Conservation (phyloP, 805 yeast species). For the Saccharomycopsis capsularis region DNA sequence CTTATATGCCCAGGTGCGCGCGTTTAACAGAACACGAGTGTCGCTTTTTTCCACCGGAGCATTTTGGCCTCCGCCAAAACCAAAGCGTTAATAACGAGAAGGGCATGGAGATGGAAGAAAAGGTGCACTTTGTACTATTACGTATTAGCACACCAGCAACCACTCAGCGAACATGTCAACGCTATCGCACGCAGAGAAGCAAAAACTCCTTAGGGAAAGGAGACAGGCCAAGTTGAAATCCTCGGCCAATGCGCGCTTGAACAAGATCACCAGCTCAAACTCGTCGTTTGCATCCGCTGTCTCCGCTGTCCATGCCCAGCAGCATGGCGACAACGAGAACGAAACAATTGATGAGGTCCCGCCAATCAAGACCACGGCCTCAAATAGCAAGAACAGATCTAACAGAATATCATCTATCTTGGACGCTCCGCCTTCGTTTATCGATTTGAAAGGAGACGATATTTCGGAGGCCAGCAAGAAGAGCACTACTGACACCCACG, state of each 20-base stretch:
- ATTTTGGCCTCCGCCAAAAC: no score
- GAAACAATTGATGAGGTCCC: neutral
- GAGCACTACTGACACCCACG: neutral
- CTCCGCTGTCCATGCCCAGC: neutral
- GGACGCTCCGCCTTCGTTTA: conserved; percentile 11
- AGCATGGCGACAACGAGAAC: neutral
- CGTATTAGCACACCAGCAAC: no score
- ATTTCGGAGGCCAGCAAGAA: neutral
- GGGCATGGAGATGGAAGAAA: no score
- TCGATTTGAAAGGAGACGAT: neutral
- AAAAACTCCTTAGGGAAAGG: conserved; percentile 19
- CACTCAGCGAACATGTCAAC: conserved; percentile 21
- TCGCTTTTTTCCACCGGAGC: no score
- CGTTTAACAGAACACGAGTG: no score
- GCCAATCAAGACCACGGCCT: neutral
- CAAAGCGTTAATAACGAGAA: no score
- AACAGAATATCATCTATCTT: conserved; percentile 20
- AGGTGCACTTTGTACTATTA: no score
- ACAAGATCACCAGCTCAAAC: conserved; percentile 20
- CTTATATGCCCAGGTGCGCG: no score
- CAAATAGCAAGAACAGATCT: neutral
- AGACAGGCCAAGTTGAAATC: conserved; percentile 21
- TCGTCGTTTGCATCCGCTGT: conserved; percentile 15
- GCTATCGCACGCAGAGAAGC: conserved; percentile 19
- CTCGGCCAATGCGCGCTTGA: conserved; percentile 12